These are phyloP conservation scores for Rhododendron williamsianum DNA, from an alignment of 148 eudicot species.

Conservation along the genomic window DNA sequence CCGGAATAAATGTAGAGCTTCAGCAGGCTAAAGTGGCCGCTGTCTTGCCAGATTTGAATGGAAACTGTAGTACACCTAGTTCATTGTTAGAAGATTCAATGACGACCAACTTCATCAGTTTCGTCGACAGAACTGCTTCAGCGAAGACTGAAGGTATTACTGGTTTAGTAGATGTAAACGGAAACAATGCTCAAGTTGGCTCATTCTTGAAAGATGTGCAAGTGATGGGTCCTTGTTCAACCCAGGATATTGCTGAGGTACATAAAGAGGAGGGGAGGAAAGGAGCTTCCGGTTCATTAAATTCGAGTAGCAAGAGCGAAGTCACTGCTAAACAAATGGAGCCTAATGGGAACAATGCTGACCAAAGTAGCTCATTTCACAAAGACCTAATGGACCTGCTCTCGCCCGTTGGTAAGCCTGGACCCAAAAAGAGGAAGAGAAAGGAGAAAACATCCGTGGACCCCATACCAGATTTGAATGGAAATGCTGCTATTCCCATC, in stretches of 20 bases:
- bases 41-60: slow-evolving; percentile 40
- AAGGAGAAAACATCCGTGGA: slow-evolving; percentile 21
- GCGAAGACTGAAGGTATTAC: slow-evolving; percentile 11
- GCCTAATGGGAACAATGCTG: slow-evolving; percentile 21
- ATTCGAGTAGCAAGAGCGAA: neutral
- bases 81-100: slow-evolving; percentile 15
- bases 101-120: slow-evolving; percentile 4
- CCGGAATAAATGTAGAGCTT: slow-evolving; percentile 12
- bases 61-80: slow-evolving; percentile 14
- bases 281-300: neutral
- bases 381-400: slow-evolving; percentile 26
- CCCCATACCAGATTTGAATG: slow-evolving; percentile 41
- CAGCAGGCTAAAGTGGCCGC: slow-evolving; percentile 16
- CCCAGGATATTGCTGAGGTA: slow-evolving; percentile 14
- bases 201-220: slow-evolving; percentile 36
- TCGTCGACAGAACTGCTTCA: slow-evolving; percentile 8
- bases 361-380: slow-evolving; percentile 29
- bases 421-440: slow-evolving; percentile 33
- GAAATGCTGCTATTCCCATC: slow-evolving; percentile 24
- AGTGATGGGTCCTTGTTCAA: slow-evolving; percentile 21
- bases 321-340: neutral
- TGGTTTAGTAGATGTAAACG: slow-evolving; percentile 10
- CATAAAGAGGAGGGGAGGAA: slow-evolving; percentile 8
- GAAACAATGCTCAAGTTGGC: slow-evolving; percentile 22
- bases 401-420: slow-evolving; percentile 13